These are phyloP conservation scores for Artomyces pyxidatus DNA, from an alignment of 768 basidiomycete species.

Conservation along the genomic window DNA sequence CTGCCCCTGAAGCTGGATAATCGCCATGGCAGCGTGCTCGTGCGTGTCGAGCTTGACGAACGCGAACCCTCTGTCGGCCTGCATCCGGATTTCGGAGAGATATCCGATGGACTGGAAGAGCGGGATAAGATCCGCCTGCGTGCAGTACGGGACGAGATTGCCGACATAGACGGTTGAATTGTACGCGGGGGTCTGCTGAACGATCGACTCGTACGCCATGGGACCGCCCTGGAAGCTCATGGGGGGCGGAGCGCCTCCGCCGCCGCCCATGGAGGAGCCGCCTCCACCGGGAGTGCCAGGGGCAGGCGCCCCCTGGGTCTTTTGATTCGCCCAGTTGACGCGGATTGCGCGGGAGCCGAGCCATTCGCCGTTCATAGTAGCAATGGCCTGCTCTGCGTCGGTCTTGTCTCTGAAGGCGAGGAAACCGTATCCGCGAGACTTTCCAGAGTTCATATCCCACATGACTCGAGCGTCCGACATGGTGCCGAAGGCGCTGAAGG, in stretches of 20 bases:
- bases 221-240: conserved; percentile 89
- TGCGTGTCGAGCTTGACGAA: conserved; percentile 99
- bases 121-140: conserved; percentile 95
- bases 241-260: conserved; percentile 70
- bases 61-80: conserved; percentile 96
- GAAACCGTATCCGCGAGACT: conserved; percentile 97
- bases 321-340: conserved; percentile 99
- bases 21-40: conserved; percentile 97
- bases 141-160: conserved; percentile 94
- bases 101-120: conserved; percentile 98
- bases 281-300: conserved; percentile 3
- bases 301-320: conserved; percentile 64
- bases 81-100: conserved; percentile 98
- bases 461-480: conserved; percentile 97
- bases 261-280: conserved; percentile 19
- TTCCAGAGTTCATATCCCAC: conserved; percentile 99
- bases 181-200: conserved; percentile 86
- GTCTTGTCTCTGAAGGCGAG: conserved; percentile 98
- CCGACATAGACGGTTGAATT: conserved; percentile 98
- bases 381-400: conserved; percentile 98
- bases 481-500: conserved; percentile 94
- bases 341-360: conserved; percentile 96
- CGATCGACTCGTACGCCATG: conserved; percentile 87
- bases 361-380: conserved; percentile 99
- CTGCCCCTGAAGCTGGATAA: conserved; percentile 93